A percentile compares a stretch with the other conserved stretches of the same genome.
Evolutionary conservation across 176 grass and related monocot genomes (phyloP).

Genomic region (Oryza punctata): DNA sequence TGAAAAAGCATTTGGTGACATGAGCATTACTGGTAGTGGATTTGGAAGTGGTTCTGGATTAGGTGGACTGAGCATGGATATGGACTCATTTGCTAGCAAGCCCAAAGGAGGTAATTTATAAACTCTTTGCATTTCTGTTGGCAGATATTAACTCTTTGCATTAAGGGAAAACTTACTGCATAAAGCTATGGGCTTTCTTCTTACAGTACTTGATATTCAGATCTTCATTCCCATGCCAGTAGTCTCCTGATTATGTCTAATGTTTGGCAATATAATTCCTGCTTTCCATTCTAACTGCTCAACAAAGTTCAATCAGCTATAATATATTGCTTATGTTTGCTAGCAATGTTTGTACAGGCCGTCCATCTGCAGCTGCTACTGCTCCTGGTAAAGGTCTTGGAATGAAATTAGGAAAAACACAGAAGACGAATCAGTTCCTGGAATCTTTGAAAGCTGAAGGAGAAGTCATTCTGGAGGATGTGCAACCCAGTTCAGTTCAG

Average conservation of each 20-base stretch:
- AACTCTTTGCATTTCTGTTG: neutral
- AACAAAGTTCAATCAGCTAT: neutral
- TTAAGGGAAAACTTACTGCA: neutral
- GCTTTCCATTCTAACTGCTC: slow-evolving; percentile 8
- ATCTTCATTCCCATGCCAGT: slow-evolving; percentile 8
- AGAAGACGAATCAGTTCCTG: slow-evolving; percentile 85
- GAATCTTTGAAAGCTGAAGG: slow-evolving; percentile 91
- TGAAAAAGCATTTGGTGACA: slow-evolving; percentile 65
- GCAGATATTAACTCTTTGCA: slow-evolving; percentile 4
- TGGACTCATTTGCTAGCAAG: slow-evolving; percentile 68
- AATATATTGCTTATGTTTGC: neutral
- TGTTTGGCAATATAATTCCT: neutral
- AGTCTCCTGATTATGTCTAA: neutral
- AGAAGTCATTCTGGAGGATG: slow-evolving; percentile 88
- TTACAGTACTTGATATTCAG: neutral
- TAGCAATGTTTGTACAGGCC: slow-evolving; percentile 39
- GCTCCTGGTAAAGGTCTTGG: slow-evolving; percentile 80
- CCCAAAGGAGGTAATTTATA: slow-evolving; percentile 52
- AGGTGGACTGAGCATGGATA: slow-evolving; percentile 59
- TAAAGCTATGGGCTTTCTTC: slow-evolving; percentile 7
- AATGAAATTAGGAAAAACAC: slow-evolving; percentile 83
- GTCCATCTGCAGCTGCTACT: slow-evolving; percentile 53
- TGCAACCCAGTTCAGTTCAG: slow-evolving; percentile 48
- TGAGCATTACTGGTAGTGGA: slow-evolving; percentile 69
- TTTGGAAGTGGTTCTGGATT: slow-evolving; percentile 74